Evolutionary conservation across 116 monocot species (phyloP).

Genomic region (Posidonia oceanica): DNA sequence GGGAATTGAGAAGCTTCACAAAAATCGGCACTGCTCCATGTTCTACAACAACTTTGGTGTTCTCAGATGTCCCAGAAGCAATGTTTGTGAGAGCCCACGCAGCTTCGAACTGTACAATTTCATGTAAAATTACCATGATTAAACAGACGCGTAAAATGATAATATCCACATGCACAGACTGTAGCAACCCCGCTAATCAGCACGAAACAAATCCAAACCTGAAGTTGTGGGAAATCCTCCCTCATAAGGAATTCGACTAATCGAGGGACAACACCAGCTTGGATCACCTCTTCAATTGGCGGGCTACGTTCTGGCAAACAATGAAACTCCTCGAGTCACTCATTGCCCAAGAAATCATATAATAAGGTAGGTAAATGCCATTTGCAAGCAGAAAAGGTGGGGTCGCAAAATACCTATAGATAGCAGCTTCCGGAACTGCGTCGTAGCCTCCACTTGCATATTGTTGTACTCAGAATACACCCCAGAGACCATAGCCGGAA

Average conservation of each 20-base stretch:
- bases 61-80: constrained; percentile 88
- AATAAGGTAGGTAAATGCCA: neutral
- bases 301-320: constrained; percentile 57
- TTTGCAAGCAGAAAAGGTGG: neutral
- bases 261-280: constrained; percentile 74
- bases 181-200: no score
- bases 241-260: constrained; percentile 83
- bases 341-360: neutral
- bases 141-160: no score
- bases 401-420: constrained; percentile 51
- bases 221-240: constrained; percentile 79
- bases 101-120: constrained; percentile 62
- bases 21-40: constrained; percentile 86
- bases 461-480: constrained; percentile 53
- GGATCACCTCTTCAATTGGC: constrained; percentile 89
- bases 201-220: constrained; percentile 25
- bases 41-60: constrained; percentile 87
- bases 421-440: constrained; percentile 66
- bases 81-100: constrained; percentile 97
- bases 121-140: neutral
- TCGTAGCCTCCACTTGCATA: constrained; percentile 69
- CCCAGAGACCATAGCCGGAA: constrained; percentile 64
- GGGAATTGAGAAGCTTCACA: constrained; percentile 74
- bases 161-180: no score
- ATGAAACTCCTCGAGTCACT: neutral